Evolutionary conservation across 140 eudicot genomes (phyloP), one percentile per base, ranked within the genome.

Genomic region (Bidens hawaiensis): DNA sequence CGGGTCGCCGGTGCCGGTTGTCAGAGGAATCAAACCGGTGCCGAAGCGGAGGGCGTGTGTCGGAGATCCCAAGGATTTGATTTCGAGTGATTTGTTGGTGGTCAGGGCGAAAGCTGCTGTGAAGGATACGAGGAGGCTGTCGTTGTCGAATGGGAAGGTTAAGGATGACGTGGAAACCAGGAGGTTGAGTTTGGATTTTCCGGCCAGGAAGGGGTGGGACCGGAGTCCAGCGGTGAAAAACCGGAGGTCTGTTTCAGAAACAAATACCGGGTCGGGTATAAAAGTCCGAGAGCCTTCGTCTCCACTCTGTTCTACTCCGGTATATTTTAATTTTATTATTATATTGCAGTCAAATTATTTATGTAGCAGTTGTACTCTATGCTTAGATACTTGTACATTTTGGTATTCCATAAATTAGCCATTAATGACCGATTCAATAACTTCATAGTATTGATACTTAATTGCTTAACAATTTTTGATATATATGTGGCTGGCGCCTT

Each of bases 11-110:
- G 84, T 3, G 33, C 74, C 1, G 96, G 94, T 1, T 27, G 77
- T 88, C 2, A 34, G 78, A 1, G 96, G 96, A 1, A 45, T 88
- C 1, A 88, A 75, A 15, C 85, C 85, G 28, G 84, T 88, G 17
- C 80, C 80, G 4, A 82, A 74, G 72, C 70, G 94, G 26, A 67
- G 85, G 52, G 79, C 86, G 1, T 88, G 96, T 47, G 78, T 85
- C n/a, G 96, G 96, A n/a, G 76, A 82, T 0, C 96, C 96, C 0
- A 80, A 79, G 64, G 96, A 88, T 42, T 77, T 88, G 87, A 85
- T 88, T 54, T 75, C 90, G 42, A 82, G 94, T 18, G 96, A 88
- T 38, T 59, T 57, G 62, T 62, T 88, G 71, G 60, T 69, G 36
- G 68, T 69, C 48, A 60, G 74, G 54, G 53, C 63, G 11, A 66